Conservation (phyloP, 1,284 basidiomycete genomes). For the Trametes pubescens region DNA sequence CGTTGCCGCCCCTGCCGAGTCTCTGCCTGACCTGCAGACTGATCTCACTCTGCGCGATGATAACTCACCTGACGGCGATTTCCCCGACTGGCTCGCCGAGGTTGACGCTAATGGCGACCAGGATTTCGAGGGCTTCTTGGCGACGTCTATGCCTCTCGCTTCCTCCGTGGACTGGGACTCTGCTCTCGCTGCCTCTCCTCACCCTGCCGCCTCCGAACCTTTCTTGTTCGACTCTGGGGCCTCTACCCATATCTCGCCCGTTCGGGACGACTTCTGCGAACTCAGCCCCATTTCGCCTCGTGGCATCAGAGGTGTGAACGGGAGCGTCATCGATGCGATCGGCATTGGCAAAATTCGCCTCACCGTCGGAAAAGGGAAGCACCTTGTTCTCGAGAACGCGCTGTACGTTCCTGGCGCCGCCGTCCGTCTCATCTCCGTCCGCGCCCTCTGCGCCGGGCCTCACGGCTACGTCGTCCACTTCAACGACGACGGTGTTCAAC, state of each 20-base stretch:
- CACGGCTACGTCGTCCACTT: conserved; percentile 10
- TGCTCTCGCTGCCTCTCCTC: neutral
- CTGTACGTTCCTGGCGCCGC: conserved; percentile 39
- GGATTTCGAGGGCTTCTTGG: neutral
- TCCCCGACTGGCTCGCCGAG: neutral
- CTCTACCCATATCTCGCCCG: conserved; percentile 41
- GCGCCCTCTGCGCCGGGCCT: conserved; percentile 23
- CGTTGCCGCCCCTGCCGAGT: no score
- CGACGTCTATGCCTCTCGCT: neutral
- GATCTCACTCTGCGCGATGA: no score
- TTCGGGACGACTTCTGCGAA: conserved; percentile 38
- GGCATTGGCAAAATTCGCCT: conserved; percentile 44
- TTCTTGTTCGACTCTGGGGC: conserved; percentile 46
- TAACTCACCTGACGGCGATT: no score
- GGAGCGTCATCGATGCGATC: conserved; percentile 41
- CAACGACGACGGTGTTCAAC: conserved; percentile 4
- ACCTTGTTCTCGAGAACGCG: conserved; percentile 22
- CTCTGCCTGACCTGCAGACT: no score
- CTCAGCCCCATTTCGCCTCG: conserved; percentile 39
- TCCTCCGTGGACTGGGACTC: neutral
- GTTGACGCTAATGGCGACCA: neutral
- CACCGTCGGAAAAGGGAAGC: conserved; percentile 29
- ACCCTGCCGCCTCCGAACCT: conserved; percentile 2
- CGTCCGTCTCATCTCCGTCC: conserved; percentile 38
- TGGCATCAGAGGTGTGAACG: conserved; percentile 42